Conservation (phyloP, 2,329 filamentous ascomycete species). For the Aureobasidium lini region DNA sequence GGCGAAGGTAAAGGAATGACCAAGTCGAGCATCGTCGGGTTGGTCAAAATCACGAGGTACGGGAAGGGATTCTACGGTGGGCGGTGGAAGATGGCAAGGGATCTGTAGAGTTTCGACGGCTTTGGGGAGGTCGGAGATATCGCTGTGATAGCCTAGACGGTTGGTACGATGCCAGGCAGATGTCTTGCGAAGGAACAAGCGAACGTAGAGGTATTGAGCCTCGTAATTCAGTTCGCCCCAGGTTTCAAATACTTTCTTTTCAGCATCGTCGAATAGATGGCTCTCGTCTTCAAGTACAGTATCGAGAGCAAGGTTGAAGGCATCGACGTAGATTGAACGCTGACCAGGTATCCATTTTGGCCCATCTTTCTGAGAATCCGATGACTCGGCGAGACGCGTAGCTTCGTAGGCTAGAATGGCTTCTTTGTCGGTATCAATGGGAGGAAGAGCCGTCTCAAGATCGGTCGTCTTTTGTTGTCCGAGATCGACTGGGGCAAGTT, state of each 20-base stretch:
- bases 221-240: conserved; percentile 75
- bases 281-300: conserved; percentile 84
- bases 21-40: conserved; percentile 43
- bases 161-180: conserved; percentile 82
- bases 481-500: conserved; percentile 20
- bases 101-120: conserved; percentile 61
- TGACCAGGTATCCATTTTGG: conserved; percentile 64
- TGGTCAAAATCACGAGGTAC: conserved; percentile 44
- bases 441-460: conserved; percentile 63
- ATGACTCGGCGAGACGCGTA: conserved; percentile 34
- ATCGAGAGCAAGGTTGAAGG: conserved; percentile 85
- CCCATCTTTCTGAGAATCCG: conserved; percentile 30
- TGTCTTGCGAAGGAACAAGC: conserved; percentile 86
- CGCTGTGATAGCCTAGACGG: conserved; percentile 70
- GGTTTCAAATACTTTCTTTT: conserved; percentile 65
- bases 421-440: conserved; percentile 57
- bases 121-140: conserved; percentile 65
- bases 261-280: conserved; percentile 76
- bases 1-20: conserved; percentile 64
- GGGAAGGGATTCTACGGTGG: conserved; percentile 28
- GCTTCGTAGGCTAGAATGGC: conserved; percentile 75
- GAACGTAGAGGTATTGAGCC: conserved; percentile 88
- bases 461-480: conserved; percentile 44
- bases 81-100: conserved; percentile 47
- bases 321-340: conserved; percentile 93